Base-by-base conservation (phyloP, 1,284 basidiomycete genomes). In the Ganoderma boninense region DNA sequence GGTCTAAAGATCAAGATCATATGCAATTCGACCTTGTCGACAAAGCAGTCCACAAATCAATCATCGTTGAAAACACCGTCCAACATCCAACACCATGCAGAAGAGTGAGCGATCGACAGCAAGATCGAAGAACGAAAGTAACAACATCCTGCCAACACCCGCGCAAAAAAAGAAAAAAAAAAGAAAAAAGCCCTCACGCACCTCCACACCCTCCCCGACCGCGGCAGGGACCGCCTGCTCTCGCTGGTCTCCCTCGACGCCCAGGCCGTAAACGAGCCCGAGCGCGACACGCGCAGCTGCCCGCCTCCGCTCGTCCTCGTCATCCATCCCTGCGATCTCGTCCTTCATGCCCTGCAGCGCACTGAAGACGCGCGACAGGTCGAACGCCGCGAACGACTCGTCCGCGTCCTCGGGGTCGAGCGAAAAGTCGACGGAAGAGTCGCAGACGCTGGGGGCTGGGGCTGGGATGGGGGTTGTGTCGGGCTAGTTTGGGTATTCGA, bases 281-380 rank as follows among this genome's bases (percentile, higher is more conserved):
- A 94, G 82, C 29, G 93, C 92, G 26, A 93, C 91, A 62, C 85
- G 84, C 8, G 93, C 93, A 0, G 93, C 92, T 40, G 90, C 88
- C 75, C 83, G 87, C 74, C 90, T 83, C 71, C 90, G 85, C 80
- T 90, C 90, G 20, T 83, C 84, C 74, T 91, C 88, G 75, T 91
- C 85, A 4, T 84, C 82, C 79, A 95, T 93, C 14, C 82, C 86
- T 26, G 89, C 84, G 71, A 95, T 93, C 80, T 95, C 91, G 54
- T 87, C 87, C 76, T 92, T 92, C 86, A 94, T 88, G 52, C 86
- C 87, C 76, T 92, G 88, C 44, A 95, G 82, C 2, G 87, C 85
- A 54, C 84, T 83, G n/a, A 94, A 76, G 44, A 94, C 87, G 61
- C 84, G 81, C 43, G 87, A 85, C 56, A 95, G 79, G 79, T 95